Base-by-base conservation (phyloP, 2,329 filamentous ascomycete genomes). In the Macrophomina tecta region DNA sequence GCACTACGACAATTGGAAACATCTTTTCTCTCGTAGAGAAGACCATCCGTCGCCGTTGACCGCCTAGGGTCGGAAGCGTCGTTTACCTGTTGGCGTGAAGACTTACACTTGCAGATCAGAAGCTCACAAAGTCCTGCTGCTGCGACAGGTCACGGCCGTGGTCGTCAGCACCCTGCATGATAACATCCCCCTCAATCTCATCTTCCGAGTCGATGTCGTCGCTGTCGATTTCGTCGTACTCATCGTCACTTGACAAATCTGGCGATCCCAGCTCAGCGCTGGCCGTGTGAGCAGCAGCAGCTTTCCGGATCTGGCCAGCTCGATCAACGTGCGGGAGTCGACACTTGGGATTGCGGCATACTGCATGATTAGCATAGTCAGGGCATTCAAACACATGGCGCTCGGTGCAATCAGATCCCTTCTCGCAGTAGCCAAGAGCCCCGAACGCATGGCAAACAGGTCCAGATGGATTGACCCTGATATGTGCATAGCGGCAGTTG, bases 321-420 rank as follows among this genome's bases (percentile, higher is more conserved):
- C 92, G 89, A 81, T 95, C 92, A 77, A 94, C 88, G 81, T 99
- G 95, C 68, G 89, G 91, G 65, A 97, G 86, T 77, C 90, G 91
- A 83, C 94, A 98, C 71, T 90, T 89, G 79, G 90, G 89, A 77
- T 87, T 89, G 77, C 89, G 89, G 87, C 95, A 99, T 69, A 85
- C 83, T 73, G 94, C 94, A 68, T 87, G 92, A 81, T 97, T 97
- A 85, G 92, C 92, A 83, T 96, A 97, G 78, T 97, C 91, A 69
- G 95, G 94, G 79, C 95, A 98, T 79, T 98, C 94, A 80, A 91
- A 90, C 67, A 94, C 90, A 82, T 99, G 95, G 69, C 93, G 90
- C 70, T 95, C 89, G 68, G 87, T 80, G 80, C 95, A 98, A 65
- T 84, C 80, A 66, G 86, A 85, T 68, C 94, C 95, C 77, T 91